These are phyloP conservation scores for Populus deltoides DNA, from an alignment of 345 rosid species.

Conservation along the genomic window DNA sequence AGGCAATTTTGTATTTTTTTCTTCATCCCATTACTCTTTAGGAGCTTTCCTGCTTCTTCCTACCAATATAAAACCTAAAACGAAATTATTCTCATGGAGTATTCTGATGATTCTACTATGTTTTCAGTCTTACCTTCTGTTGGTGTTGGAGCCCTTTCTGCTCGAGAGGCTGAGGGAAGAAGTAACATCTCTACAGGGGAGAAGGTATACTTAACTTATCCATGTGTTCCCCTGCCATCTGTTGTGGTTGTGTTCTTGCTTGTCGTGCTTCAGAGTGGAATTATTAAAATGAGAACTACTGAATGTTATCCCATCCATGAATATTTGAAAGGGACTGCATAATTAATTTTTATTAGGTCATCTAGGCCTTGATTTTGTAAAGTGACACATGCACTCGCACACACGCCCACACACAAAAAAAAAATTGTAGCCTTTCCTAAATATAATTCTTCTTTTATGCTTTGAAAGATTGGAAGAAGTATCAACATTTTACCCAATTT, in stretches of 20 bases:
- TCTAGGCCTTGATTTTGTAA: background rate
- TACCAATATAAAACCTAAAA: background rate
- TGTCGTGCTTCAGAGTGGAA: background rate
- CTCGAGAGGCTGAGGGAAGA: slow-evolving; percentile 96
- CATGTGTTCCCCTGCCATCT: background rate
- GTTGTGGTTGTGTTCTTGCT: background rate
- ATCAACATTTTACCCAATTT: background rate
- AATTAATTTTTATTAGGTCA: background rate
- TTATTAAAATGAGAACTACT: background rate
- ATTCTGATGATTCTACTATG: slow-evolving; percentile 2
- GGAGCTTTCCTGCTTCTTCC: background rate
- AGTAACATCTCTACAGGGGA: slow-evolving; percentile 80
- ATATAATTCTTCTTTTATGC: background rate
- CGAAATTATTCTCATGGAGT: background rate
- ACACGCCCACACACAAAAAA: background rate
- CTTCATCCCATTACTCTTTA: background rate
- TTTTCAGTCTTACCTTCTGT: slow-evolving; percentile 84
- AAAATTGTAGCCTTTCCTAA: background rate
- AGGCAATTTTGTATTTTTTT: background rate
- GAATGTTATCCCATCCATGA: background rate
- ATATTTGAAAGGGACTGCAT: background rate
- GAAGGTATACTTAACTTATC: slow-evolving; percentile 46
- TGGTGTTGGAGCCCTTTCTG: slow-evolving; percentile 91
- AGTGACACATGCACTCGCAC: background rate
- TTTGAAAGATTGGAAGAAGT: background rate